These are phyloP conservation scores for Colletotrichum sp. DNA, from an alignment of 2,329 filamentous ascomycete genomes.

Conservation along the genomic window DNA sequence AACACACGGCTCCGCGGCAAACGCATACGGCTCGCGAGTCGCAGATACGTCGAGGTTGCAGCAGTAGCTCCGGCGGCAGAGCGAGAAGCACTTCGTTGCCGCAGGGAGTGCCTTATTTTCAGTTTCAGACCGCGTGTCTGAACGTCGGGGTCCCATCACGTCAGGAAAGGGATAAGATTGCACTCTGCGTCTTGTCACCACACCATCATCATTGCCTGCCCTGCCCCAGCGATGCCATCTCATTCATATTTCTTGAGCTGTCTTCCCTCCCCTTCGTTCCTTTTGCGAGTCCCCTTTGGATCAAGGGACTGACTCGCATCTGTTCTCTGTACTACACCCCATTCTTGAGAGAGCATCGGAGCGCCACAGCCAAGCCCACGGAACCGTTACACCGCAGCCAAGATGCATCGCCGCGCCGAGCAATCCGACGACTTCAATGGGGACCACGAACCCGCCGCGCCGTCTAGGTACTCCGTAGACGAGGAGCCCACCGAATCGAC, in stretches of 20 bases:
- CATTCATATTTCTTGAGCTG: neutral
- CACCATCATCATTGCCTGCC: neutral
- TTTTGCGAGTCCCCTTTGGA: neutral
- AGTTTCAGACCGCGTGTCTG: constrained; percentile 7
- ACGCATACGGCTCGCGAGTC: neutral
- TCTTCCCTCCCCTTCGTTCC: neutral
- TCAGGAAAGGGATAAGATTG: constrained; percentile 9
- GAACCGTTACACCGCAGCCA: neutral
- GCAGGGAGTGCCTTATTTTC: neutral
- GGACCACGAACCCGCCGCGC: neutral
- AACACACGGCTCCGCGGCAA: neutral
- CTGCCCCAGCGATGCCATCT: neutral
- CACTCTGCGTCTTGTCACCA: neutral
- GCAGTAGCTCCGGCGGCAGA: neutral
- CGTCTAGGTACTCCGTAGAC: neutral
- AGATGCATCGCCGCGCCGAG: constrained; percentile 1
- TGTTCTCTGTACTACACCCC: neutral
- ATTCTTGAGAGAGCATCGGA: neutral
- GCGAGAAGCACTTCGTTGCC: neutral
- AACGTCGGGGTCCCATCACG: neutral
- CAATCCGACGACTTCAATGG: neutral
- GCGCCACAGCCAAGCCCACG: neutral
- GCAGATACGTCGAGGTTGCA: neutral
- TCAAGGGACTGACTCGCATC: neutral
- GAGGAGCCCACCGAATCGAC: constrained; percentile 2